phyloP scores from a whole-genome alignment of 345 rosid species.

The Anacardium occidentale region DNA sequence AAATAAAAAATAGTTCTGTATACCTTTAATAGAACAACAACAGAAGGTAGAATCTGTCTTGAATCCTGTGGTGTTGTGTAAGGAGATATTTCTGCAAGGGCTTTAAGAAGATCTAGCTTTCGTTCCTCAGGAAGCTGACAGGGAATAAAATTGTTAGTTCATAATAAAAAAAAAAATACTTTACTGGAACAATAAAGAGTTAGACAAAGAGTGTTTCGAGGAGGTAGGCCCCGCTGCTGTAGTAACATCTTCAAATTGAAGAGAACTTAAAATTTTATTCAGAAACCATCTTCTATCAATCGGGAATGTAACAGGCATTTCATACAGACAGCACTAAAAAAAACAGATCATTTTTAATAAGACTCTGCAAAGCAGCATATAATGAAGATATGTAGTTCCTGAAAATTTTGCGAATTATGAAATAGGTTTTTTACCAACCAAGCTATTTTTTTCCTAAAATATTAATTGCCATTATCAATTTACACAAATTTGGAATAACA shows the following conservation, averaged over 20 bases:
- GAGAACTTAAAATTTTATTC: neutral
- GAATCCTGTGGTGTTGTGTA: conserved; percentile 89
- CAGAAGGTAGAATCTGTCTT: conserved; percentile 87
- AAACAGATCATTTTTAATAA: neutral
- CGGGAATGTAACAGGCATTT: neutral
- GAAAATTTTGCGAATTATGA: neutral
- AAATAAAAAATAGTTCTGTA: neutral
- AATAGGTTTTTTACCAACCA: neutral
- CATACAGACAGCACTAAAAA: neutral
- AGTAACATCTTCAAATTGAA: neutral
- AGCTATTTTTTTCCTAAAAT: neutral
- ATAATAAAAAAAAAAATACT: neutral
- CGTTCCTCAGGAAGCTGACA: conserved; percentile 93
- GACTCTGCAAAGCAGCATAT: too few species aligned
- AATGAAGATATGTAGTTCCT: neutral
- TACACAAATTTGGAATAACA: neutral
- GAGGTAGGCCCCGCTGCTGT: neutral
- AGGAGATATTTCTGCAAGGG: conserved; percentile 90
- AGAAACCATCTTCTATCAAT: neutral
- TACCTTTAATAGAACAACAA: conserved; percentile 90
- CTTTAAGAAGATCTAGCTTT: conserved; percentile 94
- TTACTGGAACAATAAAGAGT: neutral
- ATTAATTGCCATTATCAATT: neutral
- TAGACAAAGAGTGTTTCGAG: neutral
- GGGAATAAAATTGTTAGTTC: conserved; percentile 9